phyloP scores from a whole-genome alignment of 768 basidiomycete genomes.

The Lyophyllum shimeji region DNA sequence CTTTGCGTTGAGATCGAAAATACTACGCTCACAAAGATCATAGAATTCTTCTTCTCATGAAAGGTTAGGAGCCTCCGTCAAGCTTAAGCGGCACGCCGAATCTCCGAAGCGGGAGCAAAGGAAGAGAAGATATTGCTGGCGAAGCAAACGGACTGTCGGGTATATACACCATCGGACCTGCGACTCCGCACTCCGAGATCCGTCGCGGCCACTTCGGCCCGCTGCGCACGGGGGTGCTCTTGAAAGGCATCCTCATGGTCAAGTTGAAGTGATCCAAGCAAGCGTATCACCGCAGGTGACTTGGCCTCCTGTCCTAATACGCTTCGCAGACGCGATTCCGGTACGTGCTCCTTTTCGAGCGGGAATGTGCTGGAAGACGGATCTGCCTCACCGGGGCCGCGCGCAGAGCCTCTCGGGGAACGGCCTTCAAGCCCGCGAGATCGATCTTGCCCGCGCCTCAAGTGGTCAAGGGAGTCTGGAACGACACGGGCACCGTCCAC shows the following conservation, averaged over 20 bases:
- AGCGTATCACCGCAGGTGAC: slow-evolving; percentile 32
- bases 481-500: slow-evolving; percentile 29
- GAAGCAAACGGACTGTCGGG: slow-evolving; percentile 28
- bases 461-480: slow-evolving; percentile 31
- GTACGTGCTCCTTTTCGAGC: background rate
- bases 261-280: slow-evolving; percentile 38
- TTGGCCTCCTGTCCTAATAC: slow-evolving; percentile 28
- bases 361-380: background rate
- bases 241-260: slow-evolving; percentile 37
- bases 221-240: slow-evolving; percentile 28
- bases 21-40: slow-evolving; percentile 34
- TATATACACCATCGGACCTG: slow-evolving; percentile 29
- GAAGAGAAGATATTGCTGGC: background rate
- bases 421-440: slow-evolving; percentile 38
- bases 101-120: slow-evolving; percentile 22
- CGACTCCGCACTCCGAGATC: slow-evolving; percentile 29
- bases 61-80: slow-evolving; percentile 33
- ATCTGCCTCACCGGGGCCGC: slow-evolving; percentile 24
- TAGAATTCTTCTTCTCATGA: slow-evolving; percentile 39
- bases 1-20: background rate
- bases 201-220: slow-evolving; percentile 19
- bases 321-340: slow-evolving; percentile 26
- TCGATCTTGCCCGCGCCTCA: slow-evolving; percentile 34
- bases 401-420: slow-evolving; percentile 36
- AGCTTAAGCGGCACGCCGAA: slow-evolving; percentile 31